Evolutionary conservation across 1,139 yeast species (phyloP).

Genomic region (Suhomyces panamericanus): DNA sequence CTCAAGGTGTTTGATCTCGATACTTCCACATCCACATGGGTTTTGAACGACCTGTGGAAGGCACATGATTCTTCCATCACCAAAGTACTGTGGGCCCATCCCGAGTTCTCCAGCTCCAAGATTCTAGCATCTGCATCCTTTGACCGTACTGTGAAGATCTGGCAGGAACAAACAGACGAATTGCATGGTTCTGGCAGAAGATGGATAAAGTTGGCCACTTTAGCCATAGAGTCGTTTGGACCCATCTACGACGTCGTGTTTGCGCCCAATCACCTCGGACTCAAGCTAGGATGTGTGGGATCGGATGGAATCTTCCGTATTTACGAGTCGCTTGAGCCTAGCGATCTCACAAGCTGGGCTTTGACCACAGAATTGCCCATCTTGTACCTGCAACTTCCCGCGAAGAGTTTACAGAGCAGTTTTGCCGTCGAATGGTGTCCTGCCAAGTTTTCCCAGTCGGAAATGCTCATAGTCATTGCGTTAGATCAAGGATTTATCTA

Average conservation of each 20-base stretch:
- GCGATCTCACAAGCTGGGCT: constrained; percentile 81
- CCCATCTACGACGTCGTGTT: constrained; percentile 88
- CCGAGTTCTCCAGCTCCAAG: constrained; percentile 77
- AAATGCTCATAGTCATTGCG: constrained; percentile 81
- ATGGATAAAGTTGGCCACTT: constrained; percentile 73
- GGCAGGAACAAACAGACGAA: constrained; percentile 89
- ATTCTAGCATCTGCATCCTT: constrained; percentile 85
- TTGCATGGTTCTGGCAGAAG: constrained; percentile 73
- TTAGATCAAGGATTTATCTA: constrained; percentile 84
- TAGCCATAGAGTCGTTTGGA: constrained; percentile 78
- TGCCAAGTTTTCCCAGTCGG: constrained; percentile 70
- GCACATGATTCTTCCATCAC: constrained; percentile 92
- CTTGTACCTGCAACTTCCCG: constrained; percentile 62
- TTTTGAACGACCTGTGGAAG: constrained; percentile 82
- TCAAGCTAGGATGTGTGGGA: constrained; percentile 84
- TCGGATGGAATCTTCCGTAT: constrained; percentile 85
- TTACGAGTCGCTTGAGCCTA: constrained; percentile 87
- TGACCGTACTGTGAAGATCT: constrained; percentile 83
- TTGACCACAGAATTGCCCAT: constrained; percentile 70
- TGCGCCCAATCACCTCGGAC: constrained; percentile 84
- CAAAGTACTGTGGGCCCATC: constrained; percentile 88
- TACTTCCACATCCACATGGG: constrained; percentile 62
- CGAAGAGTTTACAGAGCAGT: constrained; percentile 80
- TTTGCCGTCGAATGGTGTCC: constrained; percentile 94
- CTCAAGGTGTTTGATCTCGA: constrained; percentile 81